A percentile compares a stretch with the other conserved stretches of the same genome.
phyloP scores from a whole-genome alignment of 2,329 filamentous ascomycete genomes.

The Aureobasidium sp. region DNA sequence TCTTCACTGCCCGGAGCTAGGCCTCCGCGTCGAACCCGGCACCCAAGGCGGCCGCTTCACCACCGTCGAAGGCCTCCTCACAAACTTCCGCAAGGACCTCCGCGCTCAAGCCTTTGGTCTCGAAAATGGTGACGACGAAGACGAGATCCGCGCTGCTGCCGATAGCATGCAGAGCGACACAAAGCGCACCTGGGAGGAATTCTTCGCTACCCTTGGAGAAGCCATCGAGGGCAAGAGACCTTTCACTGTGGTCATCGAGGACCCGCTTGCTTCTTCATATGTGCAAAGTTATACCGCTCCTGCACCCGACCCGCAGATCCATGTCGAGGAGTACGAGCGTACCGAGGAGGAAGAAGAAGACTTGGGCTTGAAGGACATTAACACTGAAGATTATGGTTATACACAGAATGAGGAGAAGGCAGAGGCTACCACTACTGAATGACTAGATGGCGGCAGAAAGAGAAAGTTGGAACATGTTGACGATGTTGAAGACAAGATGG shows the following conservation, averaged over 20 bases:
- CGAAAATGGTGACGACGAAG: slow-evolving; percentile 45
- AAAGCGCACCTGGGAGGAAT: slow-evolving; percentile 67
- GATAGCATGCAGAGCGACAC: slow-evolving; percentile 67
- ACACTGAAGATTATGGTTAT: slow-evolving; percentile 66
- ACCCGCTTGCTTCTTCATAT: slow-evolving; percentile 88
- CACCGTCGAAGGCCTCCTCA: slow-evolving; percentile 88
- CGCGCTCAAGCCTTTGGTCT: slow-evolving; percentile 79
- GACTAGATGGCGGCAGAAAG: slow-evolving; percentile 14
- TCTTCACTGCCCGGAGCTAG: slow-evolving; percentile 78
- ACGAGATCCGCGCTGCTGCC: slow-evolving; percentile 47
- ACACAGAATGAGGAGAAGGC: background rate
- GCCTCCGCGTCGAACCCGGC: slow-evolving; percentile 81
- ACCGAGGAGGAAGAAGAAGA: slow-evolving; percentile 93
- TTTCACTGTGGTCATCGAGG: slow-evolving; percentile 77
- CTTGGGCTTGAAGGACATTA: slow-evolving; percentile 85
- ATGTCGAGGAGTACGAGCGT: slow-evolving; percentile 72
- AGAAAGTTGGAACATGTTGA: slow-evolving; percentile 13
- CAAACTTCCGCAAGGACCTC: slow-evolving; percentile 85
- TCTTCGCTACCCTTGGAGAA: slow-evolving; percentile 68
- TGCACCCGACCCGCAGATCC: slow-evolving; percentile 78
- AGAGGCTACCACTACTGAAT: background rate
- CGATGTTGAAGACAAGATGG: slow-evolving; percentile 13
- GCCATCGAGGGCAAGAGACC: slow-evolving; percentile 74
- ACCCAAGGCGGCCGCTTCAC: slow-evolving; percentile 95
- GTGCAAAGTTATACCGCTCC: slow-evolving; percentile 78